phyloP scores from a whole-genome alignment of 140 eudicot species.

The Cichorium intybus region DNA sequence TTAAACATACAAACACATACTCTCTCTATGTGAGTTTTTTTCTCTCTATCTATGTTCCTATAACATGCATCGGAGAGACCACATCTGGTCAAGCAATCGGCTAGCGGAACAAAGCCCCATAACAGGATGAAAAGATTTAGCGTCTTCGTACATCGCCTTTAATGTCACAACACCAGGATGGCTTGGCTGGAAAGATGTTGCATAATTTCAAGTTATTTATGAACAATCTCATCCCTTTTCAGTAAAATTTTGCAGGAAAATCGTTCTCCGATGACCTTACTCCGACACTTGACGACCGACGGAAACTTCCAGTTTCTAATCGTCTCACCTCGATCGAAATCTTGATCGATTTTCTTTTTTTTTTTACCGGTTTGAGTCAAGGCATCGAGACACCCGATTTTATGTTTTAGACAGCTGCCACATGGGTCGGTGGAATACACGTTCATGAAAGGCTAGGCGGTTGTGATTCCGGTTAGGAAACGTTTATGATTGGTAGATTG shows the following conservation, averaged over 20 bases:
- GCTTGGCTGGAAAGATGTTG: constrained; percentile 85
- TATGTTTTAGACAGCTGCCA: constrained; percentile 71
- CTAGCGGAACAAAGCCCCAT: constrained; percentile 83
- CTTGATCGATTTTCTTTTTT: constrained; percentile 72
- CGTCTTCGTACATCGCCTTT: constrained; percentile 77
- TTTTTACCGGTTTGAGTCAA: constrained; percentile 68
- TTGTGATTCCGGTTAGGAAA: constrained; percentile 39
- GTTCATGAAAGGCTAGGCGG: constrained; percentile 55
- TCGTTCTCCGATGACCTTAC: constrained; percentile 49
- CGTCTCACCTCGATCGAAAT: constrained; percentile 43
- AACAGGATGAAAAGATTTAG: constrained; percentile 56
- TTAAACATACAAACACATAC: too few species aligned
- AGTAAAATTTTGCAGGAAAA: constrained; percentile 67
- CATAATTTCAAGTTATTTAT: constrained; percentile 84
- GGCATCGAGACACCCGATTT: constrained; percentile 71
- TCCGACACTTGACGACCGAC: constrained; percentile 56
- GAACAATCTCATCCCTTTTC: constrained; percentile 77
- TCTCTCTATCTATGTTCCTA: too few species aligned
- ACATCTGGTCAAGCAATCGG: constrained; percentile 69
- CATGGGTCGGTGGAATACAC: constrained; percentile 35
- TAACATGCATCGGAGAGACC: too few species aligned
- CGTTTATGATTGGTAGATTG: constrained; percentile 4
- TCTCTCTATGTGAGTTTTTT: too few species aligned
- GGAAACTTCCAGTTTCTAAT: constrained; percentile 79
- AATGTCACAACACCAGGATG: constrained; percentile 80